phyloP scores from a whole-genome alignment of 2,329 filamentous ascomycete species.

The Madurella fahalii region DNA sequence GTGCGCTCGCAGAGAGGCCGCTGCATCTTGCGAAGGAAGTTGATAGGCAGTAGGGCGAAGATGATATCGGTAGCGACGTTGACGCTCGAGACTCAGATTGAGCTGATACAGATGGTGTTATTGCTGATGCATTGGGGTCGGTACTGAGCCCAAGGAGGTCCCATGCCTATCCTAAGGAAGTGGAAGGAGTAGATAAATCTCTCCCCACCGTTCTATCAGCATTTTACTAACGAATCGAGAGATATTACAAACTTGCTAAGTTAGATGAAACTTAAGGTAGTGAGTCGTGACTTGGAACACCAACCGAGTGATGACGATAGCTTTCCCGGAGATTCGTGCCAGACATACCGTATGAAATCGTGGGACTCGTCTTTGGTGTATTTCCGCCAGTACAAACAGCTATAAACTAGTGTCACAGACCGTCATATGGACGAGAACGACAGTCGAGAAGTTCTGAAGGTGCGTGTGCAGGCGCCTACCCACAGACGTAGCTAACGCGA shows the following conservation, averaged over 20 bases:
- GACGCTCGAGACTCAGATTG: too few relatives aligned
- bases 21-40: too few relatives aligned
- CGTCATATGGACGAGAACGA: slow-evolving; percentile 2
- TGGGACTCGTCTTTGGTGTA: slow-evolving; percentile 1
- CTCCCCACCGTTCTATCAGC: background rate
- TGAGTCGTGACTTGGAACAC: slow-evolving; percentile 12
- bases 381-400: slow-evolving; percentile 10
- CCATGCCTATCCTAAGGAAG: too few relatives aligned
- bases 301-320: slow-evolving; percentile 14
- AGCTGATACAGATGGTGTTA: too few relatives aligned
- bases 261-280: slow-evolving; percentile 10
- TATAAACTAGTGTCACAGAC: background rate
- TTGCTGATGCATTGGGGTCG: too few relatives aligned
- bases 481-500: too few relatives aligned
- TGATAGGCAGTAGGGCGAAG: too few relatives aligned
- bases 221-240: background rate
- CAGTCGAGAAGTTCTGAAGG: slow-evolving; percentile 2
- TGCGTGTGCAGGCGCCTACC: background rate
- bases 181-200: too few relatives aligned
- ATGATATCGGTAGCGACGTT: too few relatives aligned
- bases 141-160: too few relatives aligned
- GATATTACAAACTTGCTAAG: too few relatives aligned
- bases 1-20: too few relatives aligned
- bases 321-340: slow-evolving; percentile 5
- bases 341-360: slow-evolving; percentile 15